phyloP scores from a whole-genome alignment of 345 rosid species.

The Hypericum perforatum region DNA sequence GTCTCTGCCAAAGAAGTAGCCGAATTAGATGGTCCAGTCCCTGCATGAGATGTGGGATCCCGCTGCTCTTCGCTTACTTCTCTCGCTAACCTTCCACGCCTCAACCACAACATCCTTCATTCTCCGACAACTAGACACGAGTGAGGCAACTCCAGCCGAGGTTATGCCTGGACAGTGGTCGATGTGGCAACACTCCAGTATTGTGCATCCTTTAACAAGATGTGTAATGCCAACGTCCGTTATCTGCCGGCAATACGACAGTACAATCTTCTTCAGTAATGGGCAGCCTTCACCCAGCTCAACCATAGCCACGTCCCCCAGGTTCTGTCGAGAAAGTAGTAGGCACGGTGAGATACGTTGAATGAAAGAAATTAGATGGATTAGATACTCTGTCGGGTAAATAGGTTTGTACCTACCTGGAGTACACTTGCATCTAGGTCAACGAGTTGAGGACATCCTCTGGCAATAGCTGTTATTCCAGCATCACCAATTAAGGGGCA shows the following conservation, averaged over 20 bases:
- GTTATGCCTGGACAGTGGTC: constrained; percentile 70
- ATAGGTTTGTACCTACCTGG: constrained; percentile 53
- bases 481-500: constrained; percentile 74
- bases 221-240: constrained; percentile 66
- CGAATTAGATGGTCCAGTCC: too few relatives aligned
- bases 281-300: constrained; percentile 88
- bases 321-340: constrained; percentile 31
- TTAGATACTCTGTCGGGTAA: too few relatives aligned
- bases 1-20: too few relatives aligned
- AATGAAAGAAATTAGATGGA: background rate
- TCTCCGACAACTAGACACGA: constrained; percentile 71
- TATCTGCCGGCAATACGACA: constrained; percentile 71
- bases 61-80: constrained; percentile 79
- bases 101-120: constrained; percentile 73
- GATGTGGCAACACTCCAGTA: constrained; percentile 73
- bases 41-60: constrained; percentile 37
- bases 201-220: constrained; percentile 49
- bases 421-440: constrained; percentile 78
- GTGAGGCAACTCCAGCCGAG: constrained; percentile 66
- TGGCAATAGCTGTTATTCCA: constrained; percentile 77
- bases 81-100: constrained; percentile 73
- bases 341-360: too few relatives aligned
- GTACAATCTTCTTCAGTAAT: constrained; percentile 53
- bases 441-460: constrained; percentile 68
- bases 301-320: constrained; percentile 64